phyloP scores from a whole-genome alignment of 352 stramenopile species.

The Phytophthora idaei region DNA sequence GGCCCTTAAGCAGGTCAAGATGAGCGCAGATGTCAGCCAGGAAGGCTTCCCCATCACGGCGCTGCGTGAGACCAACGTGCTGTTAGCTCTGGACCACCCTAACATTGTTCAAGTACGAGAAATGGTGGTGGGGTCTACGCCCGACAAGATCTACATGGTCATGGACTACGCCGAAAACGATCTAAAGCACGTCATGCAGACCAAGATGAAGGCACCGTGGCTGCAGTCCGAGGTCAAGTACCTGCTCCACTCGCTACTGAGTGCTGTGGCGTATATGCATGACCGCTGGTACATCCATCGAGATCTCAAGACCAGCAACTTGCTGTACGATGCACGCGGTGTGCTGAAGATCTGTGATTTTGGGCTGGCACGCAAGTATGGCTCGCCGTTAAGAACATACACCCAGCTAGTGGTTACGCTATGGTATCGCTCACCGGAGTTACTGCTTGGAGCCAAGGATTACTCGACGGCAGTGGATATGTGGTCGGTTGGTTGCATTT shows the following conservation, averaged over 20 bases:
- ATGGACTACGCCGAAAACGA: constrained; percentile 92
- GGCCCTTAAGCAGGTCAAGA: constrained; percentile 93
- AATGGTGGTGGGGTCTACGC: constrained; percentile 88
- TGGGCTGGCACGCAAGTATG: constrained; percentile 83
- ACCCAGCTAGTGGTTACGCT: constrained; percentile 95
- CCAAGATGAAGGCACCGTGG: constrained; percentile 83
- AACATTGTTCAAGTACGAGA: constrained; percentile 90
- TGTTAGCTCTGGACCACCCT: constrained; percentile 81
- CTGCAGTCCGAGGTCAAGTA: constrained; percentile 94
- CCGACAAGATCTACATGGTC: constrained; percentile 92
- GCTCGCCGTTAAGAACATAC: constrained; percentile 74
- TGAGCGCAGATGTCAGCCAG: constrained; percentile 71
- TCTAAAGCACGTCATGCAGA: constrained; percentile 85
- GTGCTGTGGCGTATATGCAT: constrained; percentile 92
- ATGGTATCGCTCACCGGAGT: constrained; percentile 95
- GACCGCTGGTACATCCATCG: constrained; percentile 93
- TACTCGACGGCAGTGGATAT: constrained; percentile 97
- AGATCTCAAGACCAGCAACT: constrained; percentile 98
- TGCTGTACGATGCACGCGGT: constrained; percentile 92
- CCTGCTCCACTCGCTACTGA: constrained; percentile 93
- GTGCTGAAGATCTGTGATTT: constrained; percentile 89
- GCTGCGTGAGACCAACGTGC: constrained; percentile 85
- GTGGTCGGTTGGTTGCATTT: constrained; percentile 97
- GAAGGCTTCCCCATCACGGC: constrained; percentile 88
- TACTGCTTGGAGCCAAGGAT: constrained; percentile 89